Evolutionary conservation across 1,284 basidiomycete species (phyloP).

Genomic region (Ustilago curta): DNA sequence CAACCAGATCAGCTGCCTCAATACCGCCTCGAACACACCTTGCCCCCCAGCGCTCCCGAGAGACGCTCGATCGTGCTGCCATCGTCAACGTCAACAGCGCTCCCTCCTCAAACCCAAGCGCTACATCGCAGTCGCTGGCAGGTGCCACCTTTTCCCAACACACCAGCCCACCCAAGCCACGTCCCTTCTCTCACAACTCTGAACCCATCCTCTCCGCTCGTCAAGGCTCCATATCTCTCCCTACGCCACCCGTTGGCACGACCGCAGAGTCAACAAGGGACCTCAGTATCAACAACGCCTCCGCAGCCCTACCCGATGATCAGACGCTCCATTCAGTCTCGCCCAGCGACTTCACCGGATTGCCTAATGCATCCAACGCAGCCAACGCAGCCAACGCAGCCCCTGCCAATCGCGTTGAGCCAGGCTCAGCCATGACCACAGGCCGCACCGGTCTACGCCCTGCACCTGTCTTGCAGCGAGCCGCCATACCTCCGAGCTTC

Average conservation of each 20-base stretch:
- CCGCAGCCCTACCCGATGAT: neutral
- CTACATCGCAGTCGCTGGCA: conserved; percentile 14
- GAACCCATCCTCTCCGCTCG: conserved; percentile 22
- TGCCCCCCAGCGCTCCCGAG: conserved; percentile 33
- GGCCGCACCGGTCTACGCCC: conserved; percentile 20
- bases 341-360: conserved; percentile 10
- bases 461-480: conserved; percentile 14
- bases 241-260: neutral
- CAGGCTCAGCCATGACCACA: conserved; percentile 23
- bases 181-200: neutral
- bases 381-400: neutral
- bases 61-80: conserved; percentile 11
- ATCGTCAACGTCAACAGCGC: conserved; percentile 7
- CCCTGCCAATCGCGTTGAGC: conserved; percentile 8
- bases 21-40: conserved; percentile 21
- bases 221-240: conserved; percentile 15
- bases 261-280: neutral
- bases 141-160: conserved; percentile 1
- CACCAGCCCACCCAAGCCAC: conserved; percentile 21
- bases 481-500: conserved; percentile 18
- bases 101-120: conserved; percentile 5
- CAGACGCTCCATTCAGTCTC: conserved; percentile 12
- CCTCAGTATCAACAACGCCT: neutral
- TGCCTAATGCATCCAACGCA: neutral
- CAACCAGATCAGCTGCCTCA: conserved; percentile 15